Conservation (phyloP, 495 filamentous ascomycete species). For the Chlorociboria aeruginascens region DNA sequence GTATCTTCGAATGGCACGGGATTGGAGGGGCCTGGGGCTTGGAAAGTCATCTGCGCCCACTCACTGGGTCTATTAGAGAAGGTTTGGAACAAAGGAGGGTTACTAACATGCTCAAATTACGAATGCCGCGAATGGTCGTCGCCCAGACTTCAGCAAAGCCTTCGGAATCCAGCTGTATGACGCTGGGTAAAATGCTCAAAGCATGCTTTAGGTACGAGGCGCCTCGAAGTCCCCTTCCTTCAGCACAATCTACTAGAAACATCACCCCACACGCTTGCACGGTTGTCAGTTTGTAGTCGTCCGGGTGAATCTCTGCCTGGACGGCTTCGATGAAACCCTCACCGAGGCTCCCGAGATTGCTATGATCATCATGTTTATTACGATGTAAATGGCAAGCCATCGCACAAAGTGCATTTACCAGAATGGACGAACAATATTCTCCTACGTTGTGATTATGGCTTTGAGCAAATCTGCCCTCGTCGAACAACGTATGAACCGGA, state of each 20-base stretch:
- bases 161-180: slow-evolving; percentile 2
- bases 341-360: slow-evolving; percentile 20
- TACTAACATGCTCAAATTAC: slow-evolving; percentile 18
- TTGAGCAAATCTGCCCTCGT: slow-evolving; percentile 24
- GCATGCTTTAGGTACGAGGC: slow-evolving; percentile 25
- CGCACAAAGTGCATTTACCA: slow-evolving; percentile 31
- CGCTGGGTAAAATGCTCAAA: slow-evolving; percentile 1
- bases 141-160: slow-evolving; percentile 12
- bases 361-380: slow-evolving; percentile 9
- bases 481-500: slow-evolving; percentile 31
- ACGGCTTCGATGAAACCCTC: slow-evolving; percentile 25
- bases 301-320: slow-evolving; percentile 11
- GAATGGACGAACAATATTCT: slow-evolving; percentile 22
- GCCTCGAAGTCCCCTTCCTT: slow-evolving; percentile 21
- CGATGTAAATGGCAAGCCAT: slow-evolving; percentile 28
- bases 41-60: slow-evolving; percentile 19
- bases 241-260: slow-evolving; percentile 23
- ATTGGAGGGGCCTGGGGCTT: slow-evolving; percentile 3
- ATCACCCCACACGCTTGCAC: slow-evolving; percentile 25
- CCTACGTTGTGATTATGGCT: slow-evolving; percentile 18
- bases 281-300: slow-evolving; percentile 18
- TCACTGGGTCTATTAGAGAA: slow-evolving; percentile 13
- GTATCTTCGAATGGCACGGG: background rate
- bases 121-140: slow-evolving; percentile 14
- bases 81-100: background rate